Evolutionary conservation across 1,284 basidiomycete genomes (phyloP), one percentile per base, ranked within the genome.

Genomic region (Apiotrichum mycotoxinovorans): DNA sequence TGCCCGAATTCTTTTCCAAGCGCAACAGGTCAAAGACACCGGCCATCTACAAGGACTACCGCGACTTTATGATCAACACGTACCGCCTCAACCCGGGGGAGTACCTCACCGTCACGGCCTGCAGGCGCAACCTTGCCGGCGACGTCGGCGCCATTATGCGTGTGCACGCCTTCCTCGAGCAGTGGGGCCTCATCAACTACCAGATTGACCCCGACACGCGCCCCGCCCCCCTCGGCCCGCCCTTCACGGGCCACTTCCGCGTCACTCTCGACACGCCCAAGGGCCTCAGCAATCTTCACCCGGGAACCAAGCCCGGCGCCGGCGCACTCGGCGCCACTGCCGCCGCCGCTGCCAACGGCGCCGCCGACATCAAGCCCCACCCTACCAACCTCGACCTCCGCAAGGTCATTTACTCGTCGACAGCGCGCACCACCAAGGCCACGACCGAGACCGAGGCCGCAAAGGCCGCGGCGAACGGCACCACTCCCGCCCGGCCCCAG

Each of bases 61-160:
- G 95, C 62, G 95, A 99, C 81, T 99, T 99, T 70, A 99, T 99
- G 92, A 86, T 99, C 77, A 97, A 99, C 80, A 95, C 95, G 3
- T 98, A 98, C 79, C 83, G 95, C 43, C 82, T 99, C 49, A 85
- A 96, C 63, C 96, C 95, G 1, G 85, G 85, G 42, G 95, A 99
- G 76, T 99, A 99, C 72, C 83, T 99, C 56, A 99, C 96, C 10
- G 91, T 98, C 60, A 99, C 95, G 2, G 95, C 95, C 1, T 99
- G 95, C 73, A 79, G 95, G 68, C 81, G 96, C 63, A 98, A 98
- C 77, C 78, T 99, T 60, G 95, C 95, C 4, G 96, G 96, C 55
- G 95, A 99, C 74, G 95, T 98, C 11, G 97, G 96, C 71, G 93
- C 93, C 26, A 91, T 98, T 72, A 97, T 98, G 94, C 85, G 96